phyloP scores from a whole-genome alignment of 352 stramenopile species.

The Phytophthora multivora region DNA sequence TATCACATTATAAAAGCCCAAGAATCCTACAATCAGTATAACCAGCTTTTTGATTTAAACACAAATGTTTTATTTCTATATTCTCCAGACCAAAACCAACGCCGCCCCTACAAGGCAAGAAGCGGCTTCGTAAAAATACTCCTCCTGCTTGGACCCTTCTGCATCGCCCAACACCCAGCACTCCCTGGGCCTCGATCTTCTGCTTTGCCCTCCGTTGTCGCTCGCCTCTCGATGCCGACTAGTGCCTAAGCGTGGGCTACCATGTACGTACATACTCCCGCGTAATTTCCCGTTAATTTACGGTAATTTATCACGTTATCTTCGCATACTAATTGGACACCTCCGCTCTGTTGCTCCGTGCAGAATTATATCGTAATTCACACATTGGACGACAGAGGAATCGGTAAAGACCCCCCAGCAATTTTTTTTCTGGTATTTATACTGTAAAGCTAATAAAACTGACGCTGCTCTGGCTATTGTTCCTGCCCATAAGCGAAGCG shows the following conservation, averaged over 20 bases:
- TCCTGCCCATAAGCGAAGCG: constrained; percentile 6
- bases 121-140: constrained; percentile 36
- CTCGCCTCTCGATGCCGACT: constrained; percentile 25
- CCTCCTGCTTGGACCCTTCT: background rate
- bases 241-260: constrained; percentile 19
- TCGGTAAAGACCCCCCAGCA: constrained; percentile 3
- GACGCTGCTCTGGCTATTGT: constrained; percentile 1
- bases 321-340: constrained; percentile 4
- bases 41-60: too few species aligned
- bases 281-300: constrained; percentile 8
- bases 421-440: constrained; percentile 9
- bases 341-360: background rate
- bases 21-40: too few species aligned
- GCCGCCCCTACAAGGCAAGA: constrained; percentile 22
- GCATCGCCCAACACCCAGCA: background rate
- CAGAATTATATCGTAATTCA: constrained; percentile 7
- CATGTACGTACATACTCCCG: constrained; percentile 16
- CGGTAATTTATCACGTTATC: background rate
- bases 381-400: constrained; percentile 15
- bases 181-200: background rate
- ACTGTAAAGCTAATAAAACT: constrained; percentile 9
- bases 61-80: too few species aligned
- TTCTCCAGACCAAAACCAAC: constrained; percentile 25
- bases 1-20: too few species aligned
- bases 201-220: background rate